These are phyloP conservation scores for Ceratocystis huliohia DNA, from an alignment of 2,329 filamentous ascomycete species.

Conservation along the genomic window DNA sequence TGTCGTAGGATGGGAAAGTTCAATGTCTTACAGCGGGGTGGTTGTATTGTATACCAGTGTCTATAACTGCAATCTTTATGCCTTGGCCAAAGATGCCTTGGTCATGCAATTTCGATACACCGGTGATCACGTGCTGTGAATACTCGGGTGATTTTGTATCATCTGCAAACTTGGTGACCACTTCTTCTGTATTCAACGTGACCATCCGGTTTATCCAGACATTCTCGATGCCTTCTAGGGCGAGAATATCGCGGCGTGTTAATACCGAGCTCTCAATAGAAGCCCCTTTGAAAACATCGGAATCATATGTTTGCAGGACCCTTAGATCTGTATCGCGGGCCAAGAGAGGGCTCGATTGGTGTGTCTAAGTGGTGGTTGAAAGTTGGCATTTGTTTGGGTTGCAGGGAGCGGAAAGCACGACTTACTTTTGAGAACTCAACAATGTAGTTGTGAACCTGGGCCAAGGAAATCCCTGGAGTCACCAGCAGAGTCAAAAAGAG, in stretches of 20 bases:
- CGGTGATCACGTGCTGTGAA: constrained; percentile 31
- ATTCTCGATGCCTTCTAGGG: constrained; percentile 30
- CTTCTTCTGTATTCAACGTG: constrained; percentile 23
- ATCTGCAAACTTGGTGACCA: constrained; percentile 10
- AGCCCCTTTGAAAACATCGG: constrained; percentile 39
- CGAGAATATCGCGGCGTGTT: constrained; percentile 32
- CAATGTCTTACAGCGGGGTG: constrained; percentile 24
- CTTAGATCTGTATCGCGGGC: neutral
- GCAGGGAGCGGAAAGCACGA: neutral
- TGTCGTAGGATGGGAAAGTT: neutral
- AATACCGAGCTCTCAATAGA: constrained; percentile 40
- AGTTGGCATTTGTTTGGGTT: neutral
- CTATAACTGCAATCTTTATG: constrained; percentile 31
- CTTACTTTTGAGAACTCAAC: constrained; percentile 14
- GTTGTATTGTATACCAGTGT: constrained; percentile 32
- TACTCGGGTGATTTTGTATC: constrained; percentile 25
- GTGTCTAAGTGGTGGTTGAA: neutral
- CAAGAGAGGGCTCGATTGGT: neutral
- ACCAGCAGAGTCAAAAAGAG: neutral
- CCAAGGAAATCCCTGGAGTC: neutral
- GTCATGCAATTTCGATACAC: constrained; percentile 31
- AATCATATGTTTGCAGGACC: constrained; percentile 25
- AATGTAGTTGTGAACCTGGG: constrained; percentile 11
- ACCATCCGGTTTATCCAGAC: constrained; percentile 37
- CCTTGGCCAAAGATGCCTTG: constrained; percentile 31